These are phyloP conservation scores for Xylariaceae sp. DNA, from an alignment of 2,329 filamentous ascomycete genomes.

Conservation along the genomic window DNA sequence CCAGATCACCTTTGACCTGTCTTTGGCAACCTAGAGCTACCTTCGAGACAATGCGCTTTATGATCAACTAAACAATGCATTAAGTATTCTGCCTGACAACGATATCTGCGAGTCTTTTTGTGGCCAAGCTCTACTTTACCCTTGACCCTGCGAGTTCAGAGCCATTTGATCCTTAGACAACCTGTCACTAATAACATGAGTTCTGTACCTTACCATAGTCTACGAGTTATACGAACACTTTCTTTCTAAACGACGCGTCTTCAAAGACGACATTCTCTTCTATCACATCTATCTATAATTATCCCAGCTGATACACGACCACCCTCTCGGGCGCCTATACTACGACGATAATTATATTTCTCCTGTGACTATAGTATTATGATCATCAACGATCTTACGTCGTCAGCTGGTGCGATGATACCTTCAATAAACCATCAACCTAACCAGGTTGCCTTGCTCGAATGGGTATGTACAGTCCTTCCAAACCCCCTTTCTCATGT, in stretches of 20 bases:
- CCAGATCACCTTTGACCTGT: conserved; percentile 16
- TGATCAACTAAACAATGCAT: conserved; percentile 31
- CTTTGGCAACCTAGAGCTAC: conserved; percentile 10
- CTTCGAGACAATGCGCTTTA: conserved; percentile 32
- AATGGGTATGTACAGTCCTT: conserved; percentile 37
- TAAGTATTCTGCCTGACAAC: conserved; percentile 34
- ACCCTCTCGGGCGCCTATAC: background rate
- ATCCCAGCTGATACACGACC: background rate
- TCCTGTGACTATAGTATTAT: background rate
- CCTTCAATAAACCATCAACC: conserved; percentile 31
- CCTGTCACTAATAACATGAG: conserved; percentile 21
- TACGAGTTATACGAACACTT: conserved; percentile 4
- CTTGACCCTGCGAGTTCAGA: conserved; percentile 7
- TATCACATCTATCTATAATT: background rate
- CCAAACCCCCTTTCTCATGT: conserved; percentile 16
- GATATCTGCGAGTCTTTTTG: conserved; percentile 26
- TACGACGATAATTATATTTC: background rate
- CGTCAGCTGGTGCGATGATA: conserved; percentile 33
- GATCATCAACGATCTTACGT: background rate
- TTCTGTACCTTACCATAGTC: conserved; percentile 7
- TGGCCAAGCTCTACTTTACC: conserved; percentile 28
- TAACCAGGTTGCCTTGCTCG: conserved; percentile 36
- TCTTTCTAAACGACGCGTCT: conserved; percentile 5
- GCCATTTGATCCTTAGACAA: conserved; percentile 9
- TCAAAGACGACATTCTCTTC: background rate